phyloP scores from a whole-genome alignment of 768 basidiomycete genomes.

The Pholiota conissans region DNA sequence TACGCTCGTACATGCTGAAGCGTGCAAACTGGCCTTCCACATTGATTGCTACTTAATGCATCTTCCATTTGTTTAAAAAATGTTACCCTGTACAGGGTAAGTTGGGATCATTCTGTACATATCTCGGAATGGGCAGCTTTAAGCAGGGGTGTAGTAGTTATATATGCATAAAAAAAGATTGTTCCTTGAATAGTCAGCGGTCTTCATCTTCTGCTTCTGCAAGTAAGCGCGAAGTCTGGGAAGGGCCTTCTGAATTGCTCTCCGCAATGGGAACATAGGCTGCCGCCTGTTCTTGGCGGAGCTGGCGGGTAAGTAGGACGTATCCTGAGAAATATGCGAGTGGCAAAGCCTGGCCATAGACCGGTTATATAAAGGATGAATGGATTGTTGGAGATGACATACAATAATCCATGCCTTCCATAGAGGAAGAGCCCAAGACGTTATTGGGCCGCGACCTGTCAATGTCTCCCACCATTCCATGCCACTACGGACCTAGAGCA shows the following conservation, averaged over 20 bases:
- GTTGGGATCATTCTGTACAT: too few species aligned
- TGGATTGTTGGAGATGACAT: slow-evolving; percentile 20
- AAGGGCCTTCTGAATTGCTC: slow-evolving; percentile 5
- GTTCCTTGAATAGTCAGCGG: not conserved
- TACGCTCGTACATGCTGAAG: slow-evolving; percentile 67
- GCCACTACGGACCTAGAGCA: slow-evolving; percentile 40
- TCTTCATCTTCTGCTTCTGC: slow-evolving; percentile 20
- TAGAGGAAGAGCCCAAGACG: slow-evolving; percentile 36
- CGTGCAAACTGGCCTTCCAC: not conserved
- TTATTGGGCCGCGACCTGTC: slow-evolving; percentile 34
- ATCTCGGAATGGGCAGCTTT: too few species aligned
- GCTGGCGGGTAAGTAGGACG: slow-evolving; percentile 40
- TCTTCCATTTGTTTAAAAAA: too few species aligned
- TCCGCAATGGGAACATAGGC: slow-evolving; percentile 19
- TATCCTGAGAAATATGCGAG: slow-evolving; percentile 47
- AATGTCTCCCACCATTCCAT: slow-evolving; percentile 42
- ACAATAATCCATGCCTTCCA: slow-evolving; percentile 51
- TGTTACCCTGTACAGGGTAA: too few species aligned
- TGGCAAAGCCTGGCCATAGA: slow-evolving; percentile 36
- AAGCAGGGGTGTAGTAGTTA: too few species aligned
- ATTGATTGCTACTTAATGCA: too few species aligned
- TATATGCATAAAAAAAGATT: too few species aligned
- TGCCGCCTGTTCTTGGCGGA: slow-evolving; percentile 34
- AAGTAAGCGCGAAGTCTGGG: slow-evolving; percentile 17
- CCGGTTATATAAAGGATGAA: not conserved